Base-by-base conservation (phyloP, 495 filamentous ascomycete species). In the Talaromyces nanjingensis region DNA sequence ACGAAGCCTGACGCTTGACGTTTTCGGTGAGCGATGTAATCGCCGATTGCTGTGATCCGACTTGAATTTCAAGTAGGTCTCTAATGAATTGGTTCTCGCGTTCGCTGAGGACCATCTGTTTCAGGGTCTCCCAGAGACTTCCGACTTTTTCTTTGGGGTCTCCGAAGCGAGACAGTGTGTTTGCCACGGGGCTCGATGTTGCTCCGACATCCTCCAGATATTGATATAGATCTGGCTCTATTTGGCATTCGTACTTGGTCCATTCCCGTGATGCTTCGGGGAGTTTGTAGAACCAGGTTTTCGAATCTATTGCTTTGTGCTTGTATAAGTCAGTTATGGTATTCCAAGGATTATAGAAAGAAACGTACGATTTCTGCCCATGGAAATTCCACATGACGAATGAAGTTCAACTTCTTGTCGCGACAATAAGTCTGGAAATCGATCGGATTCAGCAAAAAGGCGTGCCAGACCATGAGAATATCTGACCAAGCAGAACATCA, bases 381-480 rank as follows among this genome's bases (percentile, higher is more conserved):
- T 31, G 70, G 70, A 34, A 71, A 69, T 0, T 33, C n/a, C 3
- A 65, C 47, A 11, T 49, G 39, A 6, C 62, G 66, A 29, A 60
- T 60, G 2, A 27, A 20, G 20, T 4, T 60, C 33, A 60, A n/a
- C 18, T 29, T 47, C 24, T 60, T 34, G 12, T 25, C n/a, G 16
- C 59, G 42, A 22, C 59, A 60, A 60, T 47, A 63, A 56, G 12
- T 25, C 4, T 64, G 54, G 57, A 68, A 68, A 11, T 66, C 63
- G 16, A 24, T 22, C 1, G 66, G 64, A 55, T 70, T 70, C 12
- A 70, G 49, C 7, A 72, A 39, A 27, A 69, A 70, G 0, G 70
- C 66, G 49, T 72, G 70, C 70, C 68, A 72, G 18, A 70, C 65
- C 39, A 69, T 63, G 2, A 72, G 65, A 7, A 72, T 64, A 58